Conservation (phyloP, 2,329 filamentous ascomycete genomes). For the Epichloe glyceriae region DNA sequence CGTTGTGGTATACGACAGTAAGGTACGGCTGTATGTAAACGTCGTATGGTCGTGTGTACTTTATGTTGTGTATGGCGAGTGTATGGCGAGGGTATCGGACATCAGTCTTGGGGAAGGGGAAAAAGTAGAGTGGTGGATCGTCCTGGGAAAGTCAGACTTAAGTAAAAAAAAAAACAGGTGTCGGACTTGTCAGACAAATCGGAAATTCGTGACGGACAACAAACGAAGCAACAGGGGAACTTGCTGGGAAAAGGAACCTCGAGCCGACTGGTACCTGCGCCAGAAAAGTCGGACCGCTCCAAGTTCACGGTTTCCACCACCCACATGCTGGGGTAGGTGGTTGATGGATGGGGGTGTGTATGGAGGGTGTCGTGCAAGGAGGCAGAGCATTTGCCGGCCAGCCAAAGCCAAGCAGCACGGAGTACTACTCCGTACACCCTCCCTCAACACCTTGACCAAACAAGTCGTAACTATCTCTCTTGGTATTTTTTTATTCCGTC, state of each 20-base stretch:
- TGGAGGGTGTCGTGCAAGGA: not conserved
- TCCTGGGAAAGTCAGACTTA: constrained; percentile 2
- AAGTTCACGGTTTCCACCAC: too few species aligned
- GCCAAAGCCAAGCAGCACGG: too few species aligned
- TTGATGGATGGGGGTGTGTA: not conserved
- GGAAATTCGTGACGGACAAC: constrained; percentile 4
- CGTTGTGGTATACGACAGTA: not conserved
- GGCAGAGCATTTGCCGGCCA: too few species aligned
- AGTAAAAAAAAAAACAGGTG: not conserved
- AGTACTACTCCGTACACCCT: too few species aligned
- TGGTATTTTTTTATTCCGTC: too few species aligned
- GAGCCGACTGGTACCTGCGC: constrained; percentile 9
- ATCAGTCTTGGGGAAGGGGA: not conserved
- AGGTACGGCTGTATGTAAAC: not conserved
- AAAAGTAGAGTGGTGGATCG: not conserved
- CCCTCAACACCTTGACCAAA: too few species aligned
- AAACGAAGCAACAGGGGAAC: constrained; percentile 4
- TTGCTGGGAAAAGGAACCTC: constrained; percentile 4
- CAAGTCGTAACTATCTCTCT: too few species aligned
- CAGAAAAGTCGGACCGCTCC: not conserved
- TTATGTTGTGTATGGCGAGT: not conserved
- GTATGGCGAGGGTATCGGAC: not conserved
- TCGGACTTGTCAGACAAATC: not conserved
- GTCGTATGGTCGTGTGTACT: not conserved
- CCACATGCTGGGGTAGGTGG: not conserved